These are phyloP conservation scores for Rubia balearica DNA, from an alignment of 305 asterid genomes.

Conservation along the genomic window DNA sequence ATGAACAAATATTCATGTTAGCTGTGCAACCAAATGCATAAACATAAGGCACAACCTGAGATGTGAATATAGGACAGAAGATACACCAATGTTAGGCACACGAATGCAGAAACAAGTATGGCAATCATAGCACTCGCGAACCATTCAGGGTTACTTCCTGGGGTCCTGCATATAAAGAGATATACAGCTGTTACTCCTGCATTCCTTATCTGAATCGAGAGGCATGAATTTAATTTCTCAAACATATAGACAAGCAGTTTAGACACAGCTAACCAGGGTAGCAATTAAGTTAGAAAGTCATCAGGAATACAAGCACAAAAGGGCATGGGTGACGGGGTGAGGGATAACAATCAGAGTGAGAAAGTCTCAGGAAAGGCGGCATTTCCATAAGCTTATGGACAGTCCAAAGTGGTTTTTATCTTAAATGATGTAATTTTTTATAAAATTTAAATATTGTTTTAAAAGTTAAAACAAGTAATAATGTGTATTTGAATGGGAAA, in stretches of 20 bases:
- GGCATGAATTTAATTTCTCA: neutral
- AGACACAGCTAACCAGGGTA: neutral
- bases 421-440: too few relatives aligned
- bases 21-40: constrained; percentile 11
- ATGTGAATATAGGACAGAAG: constrained; percentile 81
- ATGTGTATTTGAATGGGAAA: too few relatives aligned
- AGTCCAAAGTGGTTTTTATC: too few relatives aligned
- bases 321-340: neutral
- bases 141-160: constrained; percentile 85
- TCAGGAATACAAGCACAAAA: neutral
- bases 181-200: constrained; percentile 13
- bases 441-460: too few relatives aligned
- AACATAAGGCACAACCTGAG: constrained; percentile 49
- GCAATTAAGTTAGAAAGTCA: neutral
- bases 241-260: neutral
- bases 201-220: constrained; percentile 6
- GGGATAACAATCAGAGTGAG: neutral
- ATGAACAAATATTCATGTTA: constrained; percentile 6
- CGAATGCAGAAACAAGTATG: constrained; percentile 49
- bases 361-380: too few relatives aligned
- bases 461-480: too few relatives aligned
- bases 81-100: constrained; percentile 73
- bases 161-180: constrained; percentile 53
- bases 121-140: constrained; percentile 51
- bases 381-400: too few relatives aligned